Percentiles rank a stretch among this genome's conserved stretches.
phyloP scores from a whole-genome alignment of 805 yeast genomes.

The Candida caryicola region DNA sequence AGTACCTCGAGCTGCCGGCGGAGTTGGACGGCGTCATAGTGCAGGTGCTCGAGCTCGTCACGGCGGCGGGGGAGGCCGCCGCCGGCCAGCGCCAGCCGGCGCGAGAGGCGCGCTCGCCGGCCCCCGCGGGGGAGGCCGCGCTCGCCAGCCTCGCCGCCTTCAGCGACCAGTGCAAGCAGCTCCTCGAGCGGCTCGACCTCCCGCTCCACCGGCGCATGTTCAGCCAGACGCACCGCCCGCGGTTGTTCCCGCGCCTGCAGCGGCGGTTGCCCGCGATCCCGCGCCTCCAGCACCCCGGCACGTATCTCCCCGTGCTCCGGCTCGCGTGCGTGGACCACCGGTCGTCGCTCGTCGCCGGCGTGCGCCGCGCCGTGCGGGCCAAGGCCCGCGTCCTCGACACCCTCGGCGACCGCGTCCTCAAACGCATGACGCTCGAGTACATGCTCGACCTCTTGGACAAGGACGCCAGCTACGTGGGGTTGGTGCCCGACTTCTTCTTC shows the following conservation, averaged over 20 bases:
- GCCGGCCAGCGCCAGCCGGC: neutral
- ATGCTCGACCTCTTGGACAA: neutral
- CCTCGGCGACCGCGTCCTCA: slow-evolving; percentile 8
- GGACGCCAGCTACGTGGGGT: slow-evolving; percentile 5
- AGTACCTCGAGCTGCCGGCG: slow-evolving; percentile 6
- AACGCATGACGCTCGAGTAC: slow-evolving; percentile 7
- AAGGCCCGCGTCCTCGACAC: slow-evolving; percentile 6
- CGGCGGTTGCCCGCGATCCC: neutral
- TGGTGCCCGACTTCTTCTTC: slow-evolving; percentile 7
- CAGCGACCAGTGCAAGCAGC: neutral
- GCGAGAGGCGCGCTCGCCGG: too few relatives aligned
- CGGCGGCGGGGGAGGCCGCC: neutral
- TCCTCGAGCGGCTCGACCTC: neutral
- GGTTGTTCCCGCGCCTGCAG: neutral
- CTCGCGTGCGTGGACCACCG: neutral
- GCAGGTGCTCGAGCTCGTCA: neutral
- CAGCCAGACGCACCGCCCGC: neutral
- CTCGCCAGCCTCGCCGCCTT: neutral
- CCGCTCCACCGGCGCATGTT: neutral
- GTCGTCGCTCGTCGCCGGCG: neutral
- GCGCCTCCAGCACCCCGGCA: neutral
- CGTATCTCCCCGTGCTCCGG: neutral
- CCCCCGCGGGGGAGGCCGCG: too few relatives aligned
- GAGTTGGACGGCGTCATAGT: neutral
- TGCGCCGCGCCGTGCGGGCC: neutral